Base-by-base conservation (phyloP, 257 asterid species). In the Dorcoceras hygrometricum region DNA sequence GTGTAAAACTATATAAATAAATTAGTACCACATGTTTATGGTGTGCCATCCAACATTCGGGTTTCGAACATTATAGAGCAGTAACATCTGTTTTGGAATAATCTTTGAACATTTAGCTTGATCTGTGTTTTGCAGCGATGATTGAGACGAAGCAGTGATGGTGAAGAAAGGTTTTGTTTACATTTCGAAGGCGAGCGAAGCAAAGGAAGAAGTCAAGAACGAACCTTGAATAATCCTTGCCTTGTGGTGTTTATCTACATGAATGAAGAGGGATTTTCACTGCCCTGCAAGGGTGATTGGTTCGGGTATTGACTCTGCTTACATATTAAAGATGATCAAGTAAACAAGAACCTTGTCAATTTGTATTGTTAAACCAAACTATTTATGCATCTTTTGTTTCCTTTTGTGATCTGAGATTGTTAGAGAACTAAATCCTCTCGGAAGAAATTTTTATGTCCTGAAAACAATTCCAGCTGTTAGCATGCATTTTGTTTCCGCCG, bases 301-400 rank as follows among this genome's bases (percentile, higher is more conserved):
- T 84, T 87, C 95, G 95, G 88, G 88, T 79, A 87, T 87, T 87
- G 95, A 87, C 89, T 86, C 77, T 53, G 68, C 74, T 66, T 27
- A 28, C 65, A 43, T 66, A 53, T 63, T 34, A 62, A 6, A 48
- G 51, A 54, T 48, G 56, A 11, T 7, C 9, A 23, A 70, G 76
- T 43, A 65, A 70, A 71, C 71, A 31, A 70, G 72, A 34, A 64
- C 75, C 79, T 75, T 62, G 19, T 23, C 12, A 25, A 16, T 8
- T 9, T 43, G 23, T 53, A 46, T 24, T 60, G 63, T 62, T 18
- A 46, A 18, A 59, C 26, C 32, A 19, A 55, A 71, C 55, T 68
- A 8, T 18, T 28, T 67, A 23, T 68, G 63, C 10, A 5, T 23
- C 29, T 28, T 43, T 46, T 65, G 46, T 59, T 69, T 63, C 23